Evolutionary conservation across 768 basidiomycete genomes (phyloP).

Genomic region (Candolleomyces eurysporus): DNA sequence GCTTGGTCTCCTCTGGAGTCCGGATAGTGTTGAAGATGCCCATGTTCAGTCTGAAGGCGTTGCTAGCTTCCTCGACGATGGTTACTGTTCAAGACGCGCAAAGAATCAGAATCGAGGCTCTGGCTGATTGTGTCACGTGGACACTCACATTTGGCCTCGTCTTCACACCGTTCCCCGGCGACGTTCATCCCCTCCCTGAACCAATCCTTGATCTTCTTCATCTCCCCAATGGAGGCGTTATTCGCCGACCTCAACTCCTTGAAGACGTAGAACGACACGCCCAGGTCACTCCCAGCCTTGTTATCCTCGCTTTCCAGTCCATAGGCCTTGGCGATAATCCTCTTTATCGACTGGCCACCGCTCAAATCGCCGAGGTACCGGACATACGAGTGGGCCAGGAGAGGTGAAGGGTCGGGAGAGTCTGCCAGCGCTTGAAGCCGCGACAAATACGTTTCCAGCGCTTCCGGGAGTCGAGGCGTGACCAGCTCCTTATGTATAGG

Average conservation of each 20-base stretch:
- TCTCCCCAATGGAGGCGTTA: conserved; percentile 50
- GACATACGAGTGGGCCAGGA: conserved; percentile 81
- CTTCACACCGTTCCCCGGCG: conserved; percentile 37
- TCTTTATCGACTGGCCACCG: conserved; percentile 71
- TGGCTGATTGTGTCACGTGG: not conserved
- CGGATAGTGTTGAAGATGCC: conserved; percentile 42
- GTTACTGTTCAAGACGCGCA: conserved; percentile 28
- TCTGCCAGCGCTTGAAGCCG: conserved; percentile 51
- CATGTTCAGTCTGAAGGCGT: conserved; percentile 48
- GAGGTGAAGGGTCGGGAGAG: conserved; percentile 43
- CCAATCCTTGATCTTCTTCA: conserved; percentile 76
- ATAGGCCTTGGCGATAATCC: conserved; percentile 65
- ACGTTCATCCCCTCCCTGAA: conserved; percentile 55
- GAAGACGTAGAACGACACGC: conserved; percentile 69
- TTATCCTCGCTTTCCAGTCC: conserved; percentile 28
- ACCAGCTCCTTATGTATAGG: conserved; percentile 49
- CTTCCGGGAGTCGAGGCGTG: conserved; percentile 38
- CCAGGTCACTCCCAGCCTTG: conserved; percentile 33
- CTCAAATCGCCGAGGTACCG: conserved; percentile 80
- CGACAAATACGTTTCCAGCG: conserved; percentile 49
- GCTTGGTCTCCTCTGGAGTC: conserved; percentile 8
- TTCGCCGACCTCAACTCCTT: conserved; percentile 48
- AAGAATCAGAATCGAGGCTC: not conserved
- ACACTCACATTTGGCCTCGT: conserved; percentile 41
- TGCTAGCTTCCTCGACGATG: conserved; percentile 45